Percentiles rank a stretch among this genome's conserved stretches.
Evolutionary conservation across 2,329 filamentous ascomycete genomes (phyloP).

Genomic region (Fusarium denticulatum): DNA sequence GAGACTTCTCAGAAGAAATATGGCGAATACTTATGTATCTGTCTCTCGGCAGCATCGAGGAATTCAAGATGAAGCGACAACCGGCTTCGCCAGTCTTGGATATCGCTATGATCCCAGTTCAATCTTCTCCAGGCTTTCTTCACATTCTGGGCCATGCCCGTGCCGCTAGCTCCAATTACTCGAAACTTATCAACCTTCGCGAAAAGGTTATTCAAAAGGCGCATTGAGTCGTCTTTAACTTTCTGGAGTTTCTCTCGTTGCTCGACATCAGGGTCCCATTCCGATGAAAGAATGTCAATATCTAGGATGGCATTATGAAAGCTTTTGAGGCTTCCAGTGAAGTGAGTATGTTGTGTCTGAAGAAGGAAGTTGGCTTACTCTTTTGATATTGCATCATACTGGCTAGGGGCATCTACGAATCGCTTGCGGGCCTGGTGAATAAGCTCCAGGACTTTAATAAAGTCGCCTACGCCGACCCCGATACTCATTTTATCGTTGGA

Average conservation of each 20-base stretch:
- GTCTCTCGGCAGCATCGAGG: not conserved
- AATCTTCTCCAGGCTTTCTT: not conserved
- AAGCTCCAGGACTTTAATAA: not conserved
- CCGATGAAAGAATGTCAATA: not conserved
- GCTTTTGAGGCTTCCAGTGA: not conserved
- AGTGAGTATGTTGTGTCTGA: not conserved
- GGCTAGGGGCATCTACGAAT: not conserved
- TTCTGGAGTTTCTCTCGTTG: not conserved
- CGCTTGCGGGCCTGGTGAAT: not conserved
- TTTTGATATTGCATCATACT: not conserved
- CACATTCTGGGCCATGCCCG: not conserved
- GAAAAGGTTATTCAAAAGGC: not conserved
- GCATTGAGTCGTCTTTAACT: not conserved
- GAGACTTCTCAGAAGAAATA: fast-evolving
- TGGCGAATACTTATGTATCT: not conserved
- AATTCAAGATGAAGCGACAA: not conserved
- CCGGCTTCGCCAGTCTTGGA: not conserved
- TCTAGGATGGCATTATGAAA: not conserved
- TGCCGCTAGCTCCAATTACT: not conserved
- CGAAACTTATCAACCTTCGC: not conserved
- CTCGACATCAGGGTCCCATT: not conserved
- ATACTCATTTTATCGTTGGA: not conserved
- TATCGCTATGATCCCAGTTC: not conserved
- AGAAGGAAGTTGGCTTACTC: not conserved
- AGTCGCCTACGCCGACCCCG: not conserved